Percentiles rank a stretch among this genome's conserved stretches.
Evolutionary conservation across 2,329 filamentous ascomycete species (phyloP).

Genomic region (Fusarium udum): DNA sequence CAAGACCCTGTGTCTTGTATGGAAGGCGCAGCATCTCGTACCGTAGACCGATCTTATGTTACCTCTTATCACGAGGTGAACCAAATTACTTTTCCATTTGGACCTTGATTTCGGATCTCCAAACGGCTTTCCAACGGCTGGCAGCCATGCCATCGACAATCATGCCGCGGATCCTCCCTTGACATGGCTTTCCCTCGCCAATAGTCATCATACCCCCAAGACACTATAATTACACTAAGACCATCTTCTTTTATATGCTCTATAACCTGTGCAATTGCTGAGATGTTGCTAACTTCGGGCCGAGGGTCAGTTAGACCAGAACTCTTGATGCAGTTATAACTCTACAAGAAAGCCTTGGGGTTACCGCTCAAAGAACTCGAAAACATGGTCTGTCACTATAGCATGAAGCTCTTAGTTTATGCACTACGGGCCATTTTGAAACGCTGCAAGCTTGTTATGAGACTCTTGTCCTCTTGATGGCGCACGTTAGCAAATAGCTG

Average conservation of each 20-base stretch:
- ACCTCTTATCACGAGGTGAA: not conserved
- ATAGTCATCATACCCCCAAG: not conserved
- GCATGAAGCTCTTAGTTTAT: not conserved
- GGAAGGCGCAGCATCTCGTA: not conserved
- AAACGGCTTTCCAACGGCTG: too few species aligned
- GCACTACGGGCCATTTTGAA: too few species aligned
- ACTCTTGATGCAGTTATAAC: not conserved
- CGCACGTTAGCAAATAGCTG: not conserved
- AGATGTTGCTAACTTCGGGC: too few species aligned
- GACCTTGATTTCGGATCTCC: not conserved
- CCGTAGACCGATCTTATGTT: too few species aligned
- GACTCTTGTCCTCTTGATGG: accelerated
- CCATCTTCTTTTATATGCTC: too few species aligned
- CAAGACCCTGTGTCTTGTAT: not conserved
- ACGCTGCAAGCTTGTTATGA: not conserved
- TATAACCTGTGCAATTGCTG: not conserved
- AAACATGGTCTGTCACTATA: accelerated
- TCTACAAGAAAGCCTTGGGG: not conserved
- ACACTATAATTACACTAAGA: not conserved
- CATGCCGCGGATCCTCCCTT: not conserved
- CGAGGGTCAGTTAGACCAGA: not conserved
- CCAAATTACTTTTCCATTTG: too few species aligned
- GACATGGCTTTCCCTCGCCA: not conserved
- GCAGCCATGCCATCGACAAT: not conserved
- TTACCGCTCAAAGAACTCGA: not conserved